Evolutionary conservation across 768 basidiomycete species (phyloP), one percentile per base, ranked within the genome.

Genomic region (Holtermannia corniformis): DNA sequence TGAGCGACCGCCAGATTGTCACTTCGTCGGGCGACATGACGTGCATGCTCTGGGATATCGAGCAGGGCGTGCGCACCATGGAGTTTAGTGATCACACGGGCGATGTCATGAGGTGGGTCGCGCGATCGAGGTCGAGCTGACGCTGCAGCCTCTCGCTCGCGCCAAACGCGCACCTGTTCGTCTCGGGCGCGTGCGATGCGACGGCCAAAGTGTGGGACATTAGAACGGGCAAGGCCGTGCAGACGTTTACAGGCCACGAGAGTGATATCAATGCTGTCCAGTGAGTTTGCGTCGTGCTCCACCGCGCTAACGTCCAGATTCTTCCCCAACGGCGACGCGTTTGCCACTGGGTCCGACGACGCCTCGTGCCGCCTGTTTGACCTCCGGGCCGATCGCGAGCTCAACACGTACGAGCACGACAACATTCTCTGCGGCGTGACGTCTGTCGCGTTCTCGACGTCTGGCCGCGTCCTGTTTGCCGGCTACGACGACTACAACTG

Each of bases 401-500:
- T 99, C 61, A 99, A 97, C 71, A 80, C 87, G 16, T 99, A 92
- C 76, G 92, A 88, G 1, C 92, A 97, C 72, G 93, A 97, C 76
- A 97, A 97, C 74, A 96, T 99, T 64, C 80, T 97, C 14, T 97
- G 93, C 67, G 93, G 95, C 58, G 95, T 99, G 74, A 99, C 93
- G 13, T 96, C 92, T 3, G 95, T 99, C 61, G 93, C 91, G 13
- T 99, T 99, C 78, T 97, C 93, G 3, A 87, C 89, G 62, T 96
- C 92, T 23, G 93, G 93, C 32, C 86, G 93, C 55, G 88, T 99
- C 63, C 79, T 99, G 37, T 99, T 99, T 62, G 93, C 95, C 59
- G 93, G 93, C 41, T 99, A 99, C 71, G 93, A 99, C 73, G 93
- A 99, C 71, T 97, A 95, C 87, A 97, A 95, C 61, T 92, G 90